Conservation (phyloP, 1,284 basidiomycete genomes). For the Puccinia triticina region DNA sequence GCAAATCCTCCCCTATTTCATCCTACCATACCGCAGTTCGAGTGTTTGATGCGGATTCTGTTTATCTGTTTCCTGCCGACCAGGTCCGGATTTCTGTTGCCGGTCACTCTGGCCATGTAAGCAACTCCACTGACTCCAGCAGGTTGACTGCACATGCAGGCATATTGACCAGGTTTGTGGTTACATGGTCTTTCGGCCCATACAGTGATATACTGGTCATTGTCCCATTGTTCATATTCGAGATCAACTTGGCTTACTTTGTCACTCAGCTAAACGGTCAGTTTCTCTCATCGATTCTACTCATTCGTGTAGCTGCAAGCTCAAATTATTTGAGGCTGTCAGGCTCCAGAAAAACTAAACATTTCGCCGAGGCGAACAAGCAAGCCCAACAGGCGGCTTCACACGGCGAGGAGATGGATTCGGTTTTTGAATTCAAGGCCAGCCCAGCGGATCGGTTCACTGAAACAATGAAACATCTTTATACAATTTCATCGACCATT, state of each 20-base stretch:
- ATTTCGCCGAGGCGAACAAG: background rate
- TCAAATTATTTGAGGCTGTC: background rate
- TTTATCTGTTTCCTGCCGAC: background rate
- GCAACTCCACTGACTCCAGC: background rate
- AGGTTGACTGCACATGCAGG: background rate
- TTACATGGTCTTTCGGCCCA: background rate
- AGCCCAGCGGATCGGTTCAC: background rate
- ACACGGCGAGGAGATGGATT: background rate
- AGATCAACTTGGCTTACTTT: conserved; percentile 42
- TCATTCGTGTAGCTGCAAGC: too few species aligned
- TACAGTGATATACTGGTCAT: conserved; percentile 34
- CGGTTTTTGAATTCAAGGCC: conserved; percentile 14
- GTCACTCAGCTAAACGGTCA: conserved; percentile 35
- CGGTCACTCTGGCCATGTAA: conserved; percentile 32
- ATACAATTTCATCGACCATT: conserved; percentile 16
- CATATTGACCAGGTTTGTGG: background rate
- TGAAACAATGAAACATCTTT: conserved; percentile 9
- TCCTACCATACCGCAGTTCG: background rate
- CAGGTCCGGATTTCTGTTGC: conserved; percentile 27
- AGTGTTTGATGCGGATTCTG: background rate
- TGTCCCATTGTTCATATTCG: conserved; percentile 42
- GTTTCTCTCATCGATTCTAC: background rate
- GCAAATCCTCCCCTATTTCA: background rate
- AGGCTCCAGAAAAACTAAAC: conserved; percentile 21
- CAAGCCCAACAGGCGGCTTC: background rate